These are phyloP conservation scores for Gymnopilus junonius DNA, from an alignment of 768 basidiomycete species.

Conservation along the genomic window DNA sequence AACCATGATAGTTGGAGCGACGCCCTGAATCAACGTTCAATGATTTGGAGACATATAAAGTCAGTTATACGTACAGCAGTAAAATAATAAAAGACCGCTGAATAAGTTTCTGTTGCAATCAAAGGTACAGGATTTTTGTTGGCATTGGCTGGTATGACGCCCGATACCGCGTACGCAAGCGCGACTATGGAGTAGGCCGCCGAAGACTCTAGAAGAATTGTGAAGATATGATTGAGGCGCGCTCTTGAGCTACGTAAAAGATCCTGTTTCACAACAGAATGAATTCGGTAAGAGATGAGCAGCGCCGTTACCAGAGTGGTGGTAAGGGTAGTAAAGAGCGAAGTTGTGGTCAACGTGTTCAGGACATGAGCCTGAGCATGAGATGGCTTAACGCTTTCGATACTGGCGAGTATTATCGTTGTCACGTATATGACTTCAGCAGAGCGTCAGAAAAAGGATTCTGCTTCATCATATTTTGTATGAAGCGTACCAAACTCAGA, in stretches of 20 bases:
- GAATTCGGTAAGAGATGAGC: neutral
- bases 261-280: neutral
- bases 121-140: neutral
- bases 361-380: neutral
- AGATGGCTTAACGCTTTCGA: neutral
- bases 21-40: no score
- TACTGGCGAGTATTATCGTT: neutral
- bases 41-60: no score
- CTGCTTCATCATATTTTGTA: neutral
- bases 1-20: no score
- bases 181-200: neutral
- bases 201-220: neutral
- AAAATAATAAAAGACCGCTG: no score
- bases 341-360: neutral
- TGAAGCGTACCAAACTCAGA: neutral
- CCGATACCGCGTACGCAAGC: neutral
- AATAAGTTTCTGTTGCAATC: no score
- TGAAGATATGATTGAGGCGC: neutral
- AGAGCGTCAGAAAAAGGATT: neutral
- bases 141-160: neutral
- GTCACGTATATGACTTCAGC: no score
- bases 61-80: no score
- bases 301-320: neutral
- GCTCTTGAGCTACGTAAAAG: neutral
- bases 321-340: neutral